Evolutionary conservation across 2,329 filamentous ascomycete genomes (phyloP).

Genomic region (Diplocarpon rosae): DNA sequence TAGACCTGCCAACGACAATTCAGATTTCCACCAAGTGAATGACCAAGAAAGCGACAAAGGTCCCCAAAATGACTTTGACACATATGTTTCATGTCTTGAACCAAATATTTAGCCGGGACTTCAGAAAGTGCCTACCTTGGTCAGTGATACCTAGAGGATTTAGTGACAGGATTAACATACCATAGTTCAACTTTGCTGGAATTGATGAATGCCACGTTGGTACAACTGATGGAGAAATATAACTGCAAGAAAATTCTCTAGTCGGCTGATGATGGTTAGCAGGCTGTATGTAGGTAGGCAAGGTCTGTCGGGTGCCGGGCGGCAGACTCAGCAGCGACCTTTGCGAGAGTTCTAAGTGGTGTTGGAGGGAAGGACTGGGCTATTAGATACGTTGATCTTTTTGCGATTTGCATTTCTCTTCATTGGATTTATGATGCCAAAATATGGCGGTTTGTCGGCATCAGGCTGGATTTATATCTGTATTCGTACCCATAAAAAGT

Average conservation of each 20-base stretch:
- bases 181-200: neutral
- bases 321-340: neutral
- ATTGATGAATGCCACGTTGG: constrained; percentile 1
- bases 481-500: neutral
- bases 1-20: neutral
- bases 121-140: neutral
- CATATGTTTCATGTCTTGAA: neutral
- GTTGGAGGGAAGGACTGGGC: neutral
- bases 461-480: neutral
- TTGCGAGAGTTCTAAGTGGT: neutral
- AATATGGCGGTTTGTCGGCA: neutral
- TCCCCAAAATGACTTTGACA: neutral
- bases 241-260: neutral
- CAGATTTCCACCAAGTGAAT: neutral
- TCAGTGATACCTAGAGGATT: neutral
- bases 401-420: neutral
- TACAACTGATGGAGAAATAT: neutral
- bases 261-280: neutral
- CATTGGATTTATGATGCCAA: constrained; percentile 1
- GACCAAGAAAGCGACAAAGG: neutral
- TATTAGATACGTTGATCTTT: neutral
- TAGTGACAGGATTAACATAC: neutral
- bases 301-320: neutral
- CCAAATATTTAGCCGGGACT: neutral
- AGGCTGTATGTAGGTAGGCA: neutral